Percentiles rank a stretch among this genome's conserved stretches.
Evolutionary conservation across 2,329 filamentous ascomycete species (phyloP).

Genomic region (Neopestalotiopsis sp.): DNA sequence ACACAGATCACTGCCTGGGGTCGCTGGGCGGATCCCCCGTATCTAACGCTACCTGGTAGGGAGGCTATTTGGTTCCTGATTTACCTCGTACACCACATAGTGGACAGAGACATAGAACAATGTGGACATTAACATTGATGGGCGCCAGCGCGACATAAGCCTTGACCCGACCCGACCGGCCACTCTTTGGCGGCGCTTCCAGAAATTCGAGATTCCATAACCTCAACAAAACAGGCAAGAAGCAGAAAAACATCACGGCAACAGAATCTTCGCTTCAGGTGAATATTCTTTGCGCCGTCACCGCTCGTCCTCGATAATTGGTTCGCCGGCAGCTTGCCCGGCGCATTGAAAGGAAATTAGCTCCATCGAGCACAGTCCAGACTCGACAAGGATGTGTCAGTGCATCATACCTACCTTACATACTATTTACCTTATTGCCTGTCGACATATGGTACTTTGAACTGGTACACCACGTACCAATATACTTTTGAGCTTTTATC

Average conservation of each 20-base stretch:
- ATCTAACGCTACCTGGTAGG: no score
- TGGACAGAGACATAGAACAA: neutral
- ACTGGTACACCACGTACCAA: neutral
- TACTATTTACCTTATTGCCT: no score
- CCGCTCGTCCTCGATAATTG: slow-evolving; percentile 10
- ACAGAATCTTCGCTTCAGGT: slow-evolving; percentile 4
- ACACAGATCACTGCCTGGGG: slow-evolving; percentile 4
- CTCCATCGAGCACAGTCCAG: neutral
- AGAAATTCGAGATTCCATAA: neutral
- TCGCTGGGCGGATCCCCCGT: neutral
- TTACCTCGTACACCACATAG: slow-evolving; percentile 12
- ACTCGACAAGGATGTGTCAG: neutral
- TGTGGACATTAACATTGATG: neutral
- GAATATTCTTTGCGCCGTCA: slow-evolving; percentile 10
- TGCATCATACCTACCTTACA: neutral
- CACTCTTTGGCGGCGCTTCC: neutral
- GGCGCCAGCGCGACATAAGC: neutral
- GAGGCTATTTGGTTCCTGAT: slow-evolving; percentile 6
- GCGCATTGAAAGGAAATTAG: slow-evolving; percentile 14
- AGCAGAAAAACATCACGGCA: neutral
- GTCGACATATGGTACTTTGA: neutral
- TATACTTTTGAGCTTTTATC: neutral
- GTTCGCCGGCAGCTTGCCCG: neutral
- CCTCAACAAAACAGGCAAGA: neutral
- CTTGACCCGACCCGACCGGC: neutral